Evolutionary conservation across 2,329 filamentous ascomycete species (phyloP), one percentile per base, ranked within the genome.

Genomic region (Juglanconis oblonga): DNA sequence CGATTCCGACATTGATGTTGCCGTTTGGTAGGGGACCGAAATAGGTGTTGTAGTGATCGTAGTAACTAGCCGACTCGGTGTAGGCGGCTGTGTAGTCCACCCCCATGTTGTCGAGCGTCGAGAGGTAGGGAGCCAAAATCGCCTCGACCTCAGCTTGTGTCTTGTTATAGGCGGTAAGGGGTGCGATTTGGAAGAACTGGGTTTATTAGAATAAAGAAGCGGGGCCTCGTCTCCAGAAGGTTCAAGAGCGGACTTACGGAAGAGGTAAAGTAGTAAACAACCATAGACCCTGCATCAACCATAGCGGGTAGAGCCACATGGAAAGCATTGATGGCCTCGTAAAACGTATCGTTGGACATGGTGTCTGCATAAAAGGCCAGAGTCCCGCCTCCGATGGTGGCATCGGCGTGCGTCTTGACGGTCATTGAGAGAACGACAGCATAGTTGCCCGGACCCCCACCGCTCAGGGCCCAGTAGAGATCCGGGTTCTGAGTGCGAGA

Each of bases 401-500:
- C 29, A 40, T 67, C 67, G 3, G 65, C 61, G 50, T 66, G 63
- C 5, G 64, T 61, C 50, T 56, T 62, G 9, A 68, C 63, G 0
- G 67, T 69, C 61, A 69, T 61, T 52, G 66, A 68, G 48, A 67
- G 63, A 6, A 72, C 70, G 6, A 74, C 68, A n/a, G 70, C 73
- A 57, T 71, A 74, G 35, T 72, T 75, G 49, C 70, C 72, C 6
- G 68, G 68, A 24, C 76, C 77, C 3, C 74, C 79, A 11, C 79
- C 79, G n/a, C 75, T 70, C 32, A 82, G 71, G 4, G 79, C 79
- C 77, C 77, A 81, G 70, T 77, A 82, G 4, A 83, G 69, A 50
- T 82, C 80, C 1, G 71, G 33, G 57, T 83, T 76, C 49, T 73
- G 63, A 17, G 69, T 71, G 29, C 68, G 68, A n/a, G 71, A 76